Percentiles rank a stretch among this genome's conserved stretches.
Conservation (phyloP, 2,329 filamentous ascomycete genomes). For the Fusarium tupiense region DNA sequence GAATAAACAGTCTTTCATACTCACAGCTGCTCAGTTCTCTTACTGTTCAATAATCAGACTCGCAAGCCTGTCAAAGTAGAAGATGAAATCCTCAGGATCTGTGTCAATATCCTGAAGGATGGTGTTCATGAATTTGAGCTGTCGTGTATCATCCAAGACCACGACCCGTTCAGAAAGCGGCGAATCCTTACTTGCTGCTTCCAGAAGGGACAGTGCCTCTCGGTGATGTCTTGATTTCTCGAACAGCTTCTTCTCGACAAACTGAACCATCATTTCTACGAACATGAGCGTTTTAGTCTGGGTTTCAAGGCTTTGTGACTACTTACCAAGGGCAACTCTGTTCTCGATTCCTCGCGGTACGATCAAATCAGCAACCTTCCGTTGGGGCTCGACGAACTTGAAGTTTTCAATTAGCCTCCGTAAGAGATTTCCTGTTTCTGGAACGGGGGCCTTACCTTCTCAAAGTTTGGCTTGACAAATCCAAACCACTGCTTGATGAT, state of each 20-base stretch:
- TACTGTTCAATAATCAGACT: constrained; percentile 85
- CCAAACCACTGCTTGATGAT: constrained; percentile 98
- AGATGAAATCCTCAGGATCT: constrained; percentile 89
- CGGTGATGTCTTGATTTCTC: constrained; percentile 88
- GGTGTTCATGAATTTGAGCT: constrained; percentile 89
- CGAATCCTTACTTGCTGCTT: constrained; percentile 74
- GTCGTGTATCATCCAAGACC: constrained; percentile 78
- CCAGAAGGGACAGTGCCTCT: constrained; percentile 79
- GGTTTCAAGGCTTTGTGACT: neutral
- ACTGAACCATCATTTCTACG: constrained; percentile 89
- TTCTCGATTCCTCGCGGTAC: constrained; percentile 96
- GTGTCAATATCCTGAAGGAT: constrained; percentile 86
- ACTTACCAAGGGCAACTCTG: constrained; percentile 82
- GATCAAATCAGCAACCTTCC: constrained; percentile 92
- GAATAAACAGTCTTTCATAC: neutral
- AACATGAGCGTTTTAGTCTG: constrained; percentile 3
- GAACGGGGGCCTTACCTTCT: constrained; percentile 62
- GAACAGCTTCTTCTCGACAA: constrained; percentile 86
- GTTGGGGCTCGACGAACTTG: constrained; percentile 89
- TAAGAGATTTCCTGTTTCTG: neutral
- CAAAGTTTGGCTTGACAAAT: constrained; percentile 97
- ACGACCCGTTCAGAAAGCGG: constrained; percentile 80
- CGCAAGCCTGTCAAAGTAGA: constrained; percentile 93
- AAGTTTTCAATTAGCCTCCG: constrained; percentile 10
- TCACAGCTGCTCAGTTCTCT: constrained; percentile 31